phyloP scores from a whole-genome alignment of 495 filamentous ascomycete genomes.

The Zalerion maritima region DNA sequence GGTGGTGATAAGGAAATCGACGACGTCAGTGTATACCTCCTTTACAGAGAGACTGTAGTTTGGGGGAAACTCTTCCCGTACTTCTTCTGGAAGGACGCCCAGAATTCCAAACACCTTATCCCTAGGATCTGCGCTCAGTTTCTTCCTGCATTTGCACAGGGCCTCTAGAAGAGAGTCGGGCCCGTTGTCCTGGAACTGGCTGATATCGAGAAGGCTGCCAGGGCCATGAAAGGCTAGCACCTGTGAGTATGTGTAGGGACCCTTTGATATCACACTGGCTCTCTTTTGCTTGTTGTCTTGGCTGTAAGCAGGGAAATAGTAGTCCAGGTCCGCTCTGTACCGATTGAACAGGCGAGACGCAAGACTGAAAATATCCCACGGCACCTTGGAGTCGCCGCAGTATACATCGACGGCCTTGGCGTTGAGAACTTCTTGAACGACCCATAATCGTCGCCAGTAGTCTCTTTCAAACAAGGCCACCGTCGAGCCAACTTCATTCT shows the following conservation, averaged over 20 bases:
- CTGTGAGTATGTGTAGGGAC: constrained; percentile 1
- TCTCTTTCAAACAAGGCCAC: constrained; percentile 15
- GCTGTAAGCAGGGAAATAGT: too few relatives aligned
- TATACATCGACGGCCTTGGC: constrained; percentile 12
- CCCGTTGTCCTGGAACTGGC: neutral
- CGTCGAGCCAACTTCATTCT: constrained; percentile 11
- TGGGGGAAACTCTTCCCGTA: constrained; percentile 9
- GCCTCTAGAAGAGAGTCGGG: constrained; percentile 2
- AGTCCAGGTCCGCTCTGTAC: too few relatives aligned
- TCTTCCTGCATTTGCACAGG: constrained; percentile 6
- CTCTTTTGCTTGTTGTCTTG: too few relatives aligned
- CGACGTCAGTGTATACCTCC: constrained; percentile 17
- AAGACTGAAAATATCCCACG: too few relatives aligned
- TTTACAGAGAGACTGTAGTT: constrained; percentile 14
- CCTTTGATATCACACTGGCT: neutral
- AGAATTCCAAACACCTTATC: constrained; percentile 17
- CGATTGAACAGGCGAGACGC: too few relatives aligned
- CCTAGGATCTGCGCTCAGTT: constrained; percentile 7
- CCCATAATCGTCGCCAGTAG: constrained; percentile 11
- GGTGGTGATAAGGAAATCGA: constrained; percentile 12
- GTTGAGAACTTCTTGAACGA: constrained; percentile 19
- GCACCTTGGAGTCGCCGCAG: constrained; percentile 11
- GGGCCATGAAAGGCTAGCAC: constrained; percentile 3
- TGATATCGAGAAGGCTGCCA: constrained; percentile 4
- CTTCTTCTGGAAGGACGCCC: constrained; percentile 9